Percentiles rank a stretch among this genome's conserved stretches.
phyloP scores from a whole-genome alignment of 1,139 yeast genomes.

The Eremothecium coryli region DNA sequence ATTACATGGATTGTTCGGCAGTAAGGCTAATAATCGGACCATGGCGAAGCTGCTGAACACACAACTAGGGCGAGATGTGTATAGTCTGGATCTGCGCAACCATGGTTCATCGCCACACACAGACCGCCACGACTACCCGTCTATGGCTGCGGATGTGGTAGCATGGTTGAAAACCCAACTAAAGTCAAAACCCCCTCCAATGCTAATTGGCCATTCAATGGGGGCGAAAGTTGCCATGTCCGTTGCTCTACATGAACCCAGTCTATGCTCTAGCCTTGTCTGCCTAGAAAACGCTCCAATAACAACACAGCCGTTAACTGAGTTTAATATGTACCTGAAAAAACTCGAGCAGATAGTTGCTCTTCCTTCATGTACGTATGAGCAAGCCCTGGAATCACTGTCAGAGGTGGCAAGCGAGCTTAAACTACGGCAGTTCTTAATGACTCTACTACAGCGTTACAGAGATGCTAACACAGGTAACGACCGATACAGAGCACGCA shows the following conservation, averaged over 20 bases:
- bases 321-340: slow-evolving; percentile 61
- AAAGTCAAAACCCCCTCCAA: slow-evolving; percentile 34
- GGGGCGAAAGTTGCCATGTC: slow-evolving; percentile 96
- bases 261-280: slow-evolving; percentile 52
- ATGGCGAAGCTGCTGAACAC: slow-evolving; percentile 46
- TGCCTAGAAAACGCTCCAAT: slow-evolving; percentile 90
- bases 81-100: slow-evolving; percentile 75
- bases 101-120: slow-evolving; percentile 87
- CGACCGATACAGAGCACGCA: slow-evolving; percentile 36
- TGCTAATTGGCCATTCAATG: slow-evolving; percentile 89
- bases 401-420: slow-evolving; percentile 51
- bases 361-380: not conserved
- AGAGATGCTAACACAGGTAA: slow-evolving; percentile 34
- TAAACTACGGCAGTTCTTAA: slow-evolving; percentile 64
- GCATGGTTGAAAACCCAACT: slow-evolving; percentile 42
- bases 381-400: slow-evolving; percentile 31
- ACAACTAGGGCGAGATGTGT: slow-evolving; percentile 40
- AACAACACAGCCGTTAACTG: slow-evolving; percentile 47
- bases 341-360: not conserved
- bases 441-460: slow-evolving; percentile 43
- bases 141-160: slow-evolving; percentile 81
- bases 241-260: slow-evolving; percentile 60
- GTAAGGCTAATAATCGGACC: slow-evolving; percentile 65
- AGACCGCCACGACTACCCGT: slow-evolving; percentile 61
- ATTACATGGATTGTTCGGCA: slow-evolving; percentile 86